Evolutionary conservation across 2,329 filamentous ascomycete genomes (phyloP), one percentile per base, ranked within the genome.

Genomic region (Helotiales sp.): DNA sequence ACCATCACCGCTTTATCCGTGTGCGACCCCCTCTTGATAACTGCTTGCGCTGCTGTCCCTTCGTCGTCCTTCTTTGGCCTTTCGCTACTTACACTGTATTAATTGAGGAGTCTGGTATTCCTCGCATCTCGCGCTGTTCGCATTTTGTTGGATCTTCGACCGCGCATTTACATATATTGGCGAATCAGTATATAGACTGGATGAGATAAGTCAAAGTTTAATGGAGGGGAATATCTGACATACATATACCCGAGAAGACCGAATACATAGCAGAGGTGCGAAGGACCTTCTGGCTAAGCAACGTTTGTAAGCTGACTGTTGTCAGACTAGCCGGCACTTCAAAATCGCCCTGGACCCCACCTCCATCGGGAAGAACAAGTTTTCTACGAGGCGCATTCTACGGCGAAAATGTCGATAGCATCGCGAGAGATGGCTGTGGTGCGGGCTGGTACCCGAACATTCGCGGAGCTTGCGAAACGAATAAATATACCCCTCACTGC

Each of bases 401-500:
- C 47, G 33, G 49, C 38, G 34, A 59, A 42, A 30, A 63, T 62
- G 57, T 54, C 60, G 30, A 52, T 50, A 33, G 30, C 52, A 40
- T 57, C 52, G 24, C 19, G 42, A 53, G 62, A 66, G 27, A 54
- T 62, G 29, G 57, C 57, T 48, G 51, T 40, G 24, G 60, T 42
- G 49, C 61, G 62, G 53, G 60, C 56, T 65, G 67, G 62, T 33
- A 67, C 69, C 54, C 61, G 52, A 27, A 69, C 68, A 29, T 25
- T 69, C 17, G 63, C 42, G 44, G 65, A 67, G 44, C 63, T 72
- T 24, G 66, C 62, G 27, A 71, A 70, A 60, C 81, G 84, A 59
- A 85, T 88, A 68, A 69, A 78, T 48, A 86, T 88, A 59, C 83
- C 84, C 2, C 74, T 85, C 52, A 85, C 81, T 19, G 72, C 83